These are phyloP conservation scores for Beauveria rudraprayagi DNA, from an alignment of 2,329 filamentous ascomycete species.

Conservation along the genomic window DNA sequence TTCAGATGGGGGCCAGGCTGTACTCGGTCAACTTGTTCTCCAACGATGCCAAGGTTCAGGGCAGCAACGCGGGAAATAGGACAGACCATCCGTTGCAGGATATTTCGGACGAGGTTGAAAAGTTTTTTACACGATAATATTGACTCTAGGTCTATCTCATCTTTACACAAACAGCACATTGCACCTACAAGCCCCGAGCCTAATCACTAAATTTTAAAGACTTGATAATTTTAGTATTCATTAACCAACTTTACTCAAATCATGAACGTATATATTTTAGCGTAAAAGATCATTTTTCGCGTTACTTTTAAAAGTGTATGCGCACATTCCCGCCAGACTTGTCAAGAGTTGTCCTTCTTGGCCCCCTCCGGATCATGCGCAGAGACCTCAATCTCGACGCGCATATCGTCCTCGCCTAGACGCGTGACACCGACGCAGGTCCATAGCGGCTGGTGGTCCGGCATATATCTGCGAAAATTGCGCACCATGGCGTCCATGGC, in stretches of 20 bases:
- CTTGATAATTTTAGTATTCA: no score
- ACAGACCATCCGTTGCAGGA: not conserved
- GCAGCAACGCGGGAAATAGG: not conserved
- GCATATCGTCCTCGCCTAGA: slow-evolving; percentile 43
- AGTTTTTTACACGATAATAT: not conserved
- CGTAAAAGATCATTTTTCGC: no score
- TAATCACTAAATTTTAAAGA: no score
- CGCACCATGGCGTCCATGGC: not conserved
- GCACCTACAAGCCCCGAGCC: no score
- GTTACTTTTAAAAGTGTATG: no score
- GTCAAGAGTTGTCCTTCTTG: no score
- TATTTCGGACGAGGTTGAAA: not conserved
- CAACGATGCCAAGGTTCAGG: not conserved
- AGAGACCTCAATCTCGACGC: slow-evolving; percentile 50
- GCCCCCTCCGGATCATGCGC: slow-evolving; percentile 32
- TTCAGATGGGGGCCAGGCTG: not conserved
- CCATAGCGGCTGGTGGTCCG: slow-evolving; percentile 35
- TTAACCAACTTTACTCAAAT: no score
- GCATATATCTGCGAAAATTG: not conserved
- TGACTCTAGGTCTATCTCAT: not conserved
- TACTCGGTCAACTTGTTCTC: not conserved
- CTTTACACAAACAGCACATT: no score
- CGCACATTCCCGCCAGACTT: no score
- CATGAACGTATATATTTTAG: no score
- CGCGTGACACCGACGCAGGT: slow-evolving; percentile 42